A percentile compares a stretch with the other conserved stretches of the same genome.
phyloP scores from a whole-genome alignment of 371 early-diverging fungal species.

The Syncephalis plumigaleata region DNA sequence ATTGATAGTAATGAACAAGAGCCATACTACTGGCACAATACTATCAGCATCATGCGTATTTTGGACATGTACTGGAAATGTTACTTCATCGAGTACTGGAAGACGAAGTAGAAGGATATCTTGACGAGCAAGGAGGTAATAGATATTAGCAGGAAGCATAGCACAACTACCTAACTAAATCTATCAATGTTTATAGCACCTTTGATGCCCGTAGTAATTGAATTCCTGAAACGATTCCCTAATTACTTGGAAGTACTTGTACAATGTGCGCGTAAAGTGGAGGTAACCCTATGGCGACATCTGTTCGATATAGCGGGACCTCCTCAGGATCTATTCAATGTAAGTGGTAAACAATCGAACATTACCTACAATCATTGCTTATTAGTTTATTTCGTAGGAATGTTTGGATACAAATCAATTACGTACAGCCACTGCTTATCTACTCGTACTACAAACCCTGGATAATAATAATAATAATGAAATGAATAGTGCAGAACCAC shows the following conservation, averaged over 20 bases:
- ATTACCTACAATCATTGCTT: background rate
- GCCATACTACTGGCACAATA: slow-evolving; percentile 42
- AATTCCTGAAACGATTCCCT: slow-evolving; percentile 55
- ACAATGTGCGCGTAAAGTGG: slow-evolving; percentile 77
- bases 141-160: background rate
- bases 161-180: no score
- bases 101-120: slow-evolving; percentile 39
- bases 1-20: slow-evolving; percentile 15
- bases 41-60: slow-evolving; percentile 54
- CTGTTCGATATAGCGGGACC: slow-evolving; percentile 65
- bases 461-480: slow-evolving; percentile 20
- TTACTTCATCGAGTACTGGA: slow-evolving; percentile 67
- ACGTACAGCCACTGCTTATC: slow-evolving; percentile 65
- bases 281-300: slow-evolving; percentile 76
- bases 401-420: slow-evolving; percentile 49
- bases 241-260: slow-evolving; percentile 66
- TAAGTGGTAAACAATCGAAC: slow-evolving; percentile 14
- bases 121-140: slow-evolving; percentile 18
- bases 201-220: slow-evolving; percentile 44
- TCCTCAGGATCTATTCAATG: slow-evolving; percentile 61
- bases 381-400: slow-evolving; percentile 15
- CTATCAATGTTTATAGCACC: slow-evolving; percentile 18
- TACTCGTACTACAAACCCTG: slow-evolving; percentile 72
- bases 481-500: no score
- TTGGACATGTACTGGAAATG: slow-evolving; percentile 69